phyloP scores from a whole-genome alignment of 23 red algal species.

The Gracilaria vermiculophylla region DNA sequence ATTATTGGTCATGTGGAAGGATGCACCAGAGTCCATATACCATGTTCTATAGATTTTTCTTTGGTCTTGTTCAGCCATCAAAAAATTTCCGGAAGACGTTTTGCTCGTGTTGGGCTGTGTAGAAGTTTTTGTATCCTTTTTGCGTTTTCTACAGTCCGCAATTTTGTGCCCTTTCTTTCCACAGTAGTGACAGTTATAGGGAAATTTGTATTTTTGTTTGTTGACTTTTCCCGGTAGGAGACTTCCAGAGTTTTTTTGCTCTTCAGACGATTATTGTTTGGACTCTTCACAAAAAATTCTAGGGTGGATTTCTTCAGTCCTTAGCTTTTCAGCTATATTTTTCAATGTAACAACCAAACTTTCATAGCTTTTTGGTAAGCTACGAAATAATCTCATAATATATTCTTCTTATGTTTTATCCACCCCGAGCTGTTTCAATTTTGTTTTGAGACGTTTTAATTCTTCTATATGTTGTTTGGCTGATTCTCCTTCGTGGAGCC shows the following conservation, averaged over 20 bases:
- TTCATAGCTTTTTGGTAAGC: conserved; percentile 6
- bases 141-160: background rate
- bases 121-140: background rate
- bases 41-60: background rate
- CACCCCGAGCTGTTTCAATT: background rate
- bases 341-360: background rate
- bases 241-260: background rate
- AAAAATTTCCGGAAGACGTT: background rate
- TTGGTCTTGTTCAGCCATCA: background rate
- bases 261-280: background rate
- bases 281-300: background rate
- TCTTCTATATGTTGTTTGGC: background rate
- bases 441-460: background rate
- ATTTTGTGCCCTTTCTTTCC: background rate
- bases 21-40: conserved; percentile 30
- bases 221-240: too few relatives aligned
- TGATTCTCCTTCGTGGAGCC: background rate
- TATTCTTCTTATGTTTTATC: background rate
- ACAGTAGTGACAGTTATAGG: background rate
- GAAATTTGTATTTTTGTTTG: background rate
- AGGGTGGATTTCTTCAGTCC: background rate
- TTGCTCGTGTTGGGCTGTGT: background rate
- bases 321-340: background rate
- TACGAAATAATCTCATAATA: background rate
- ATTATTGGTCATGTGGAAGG: conserved; percentile 7